phyloP scores from a whole-genome alignment of 1,139 yeast genomes.

The Meyerozyma elateridarum region DNA sequence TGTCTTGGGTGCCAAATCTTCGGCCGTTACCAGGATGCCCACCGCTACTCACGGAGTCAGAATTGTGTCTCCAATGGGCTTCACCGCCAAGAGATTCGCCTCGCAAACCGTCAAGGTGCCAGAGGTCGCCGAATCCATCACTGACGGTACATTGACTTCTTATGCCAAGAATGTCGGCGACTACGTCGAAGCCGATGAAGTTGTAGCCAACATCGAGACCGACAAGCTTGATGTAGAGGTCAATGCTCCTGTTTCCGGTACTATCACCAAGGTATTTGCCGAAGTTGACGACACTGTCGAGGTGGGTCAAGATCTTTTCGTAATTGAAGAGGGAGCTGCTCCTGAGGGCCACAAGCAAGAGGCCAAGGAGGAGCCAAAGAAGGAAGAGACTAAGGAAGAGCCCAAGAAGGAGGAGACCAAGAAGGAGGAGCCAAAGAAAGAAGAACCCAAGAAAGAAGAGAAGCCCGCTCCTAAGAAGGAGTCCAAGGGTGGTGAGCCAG shows the following conservation, averaged over 20 bases:
- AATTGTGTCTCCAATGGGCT: conserved; percentile 8
- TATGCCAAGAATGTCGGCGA: conserved; percentile 84
- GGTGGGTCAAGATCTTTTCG: conserved; percentile 90
- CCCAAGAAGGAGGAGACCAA: conserved; percentile 23
- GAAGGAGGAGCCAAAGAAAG: conserved; percentile 23
- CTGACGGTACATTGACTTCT: conserved; percentile 91
- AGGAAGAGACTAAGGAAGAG: conserved; percentile 21
- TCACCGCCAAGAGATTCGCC: conserved; percentile 30
- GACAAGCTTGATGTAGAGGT: conserved; percentile 98
- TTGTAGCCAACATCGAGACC: conserved; percentile 95
- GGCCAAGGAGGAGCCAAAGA: conserved; percentile 22
- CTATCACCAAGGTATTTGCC: conserved; percentile 78
- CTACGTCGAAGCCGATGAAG: conserved; percentile 80
- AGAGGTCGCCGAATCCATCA: conserved; percentile 97
- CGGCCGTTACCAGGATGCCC: conserved; percentile 8
- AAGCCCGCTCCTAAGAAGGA: conserved; percentile 12
- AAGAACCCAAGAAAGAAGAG: conserved; percentile 18
- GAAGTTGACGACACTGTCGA: conserved; percentile 89
- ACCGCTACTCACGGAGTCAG: conserved; percentile 4
- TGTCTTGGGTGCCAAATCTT: conserved; percentile 9
- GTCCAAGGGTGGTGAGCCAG: conserved; percentile 27
- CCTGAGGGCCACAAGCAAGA: conserved; percentile 49
- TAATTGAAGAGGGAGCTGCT: conserved; percentile 86
- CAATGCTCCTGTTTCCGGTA: conserved; percentile 91
- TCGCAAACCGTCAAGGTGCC: conserved; percentile 78